Base-by-base conservation (phyloP, 441 rosid species). In the Euphorbia schlechtendalii region DNA sequence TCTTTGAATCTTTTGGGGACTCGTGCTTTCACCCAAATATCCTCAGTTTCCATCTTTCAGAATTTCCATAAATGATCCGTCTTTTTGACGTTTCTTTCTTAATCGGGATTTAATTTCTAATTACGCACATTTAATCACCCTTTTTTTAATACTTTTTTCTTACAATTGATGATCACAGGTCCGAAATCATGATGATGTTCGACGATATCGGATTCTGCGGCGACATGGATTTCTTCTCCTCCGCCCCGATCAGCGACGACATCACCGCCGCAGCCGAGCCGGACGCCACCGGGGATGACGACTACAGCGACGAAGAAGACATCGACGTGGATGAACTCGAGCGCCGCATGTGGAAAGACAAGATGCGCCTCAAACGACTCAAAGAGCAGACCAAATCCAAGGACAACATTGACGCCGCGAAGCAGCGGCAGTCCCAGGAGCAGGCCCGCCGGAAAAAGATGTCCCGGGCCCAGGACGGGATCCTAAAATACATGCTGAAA, bases 341-440 rank as follows among this genome's bases (percentile, higher is more conserved):
- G 81, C 78, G 81, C 74, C 78, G 89, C 77, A 78, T 90, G 82
- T 90, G 96, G 97, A 84, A 71, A 77, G 81, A 87, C 80, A 83
- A 82, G 21, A 71, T 83, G 81, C 96, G 88, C 69, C 64, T 82
- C 32, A 93, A 79, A 68, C 70, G 77, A 77, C 83, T 83, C 38
- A 90, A 82, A 80, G 96, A 86, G 38, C 88, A 82, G 69, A 72
- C 34, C 64, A 90, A 78, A 65, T 65, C 82, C 25, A 85, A 83
- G 74, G 92, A 82, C 54, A 86, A 56, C 21, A 57, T 72, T 6
- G 96, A 89, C 61, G 71, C 77, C 5, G 85, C 78, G 0, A 93
- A 87, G 80, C 96, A 89, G 78, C 73, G 85, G 3, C 97, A 90
- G 69, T 90, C 97, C 5, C 99, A 91, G 74, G 99, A 94, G 72